Base-by-base conservation (phyloP, 768 basidiomycete genomes). In the Xanthoconium purpureum region DNA sequence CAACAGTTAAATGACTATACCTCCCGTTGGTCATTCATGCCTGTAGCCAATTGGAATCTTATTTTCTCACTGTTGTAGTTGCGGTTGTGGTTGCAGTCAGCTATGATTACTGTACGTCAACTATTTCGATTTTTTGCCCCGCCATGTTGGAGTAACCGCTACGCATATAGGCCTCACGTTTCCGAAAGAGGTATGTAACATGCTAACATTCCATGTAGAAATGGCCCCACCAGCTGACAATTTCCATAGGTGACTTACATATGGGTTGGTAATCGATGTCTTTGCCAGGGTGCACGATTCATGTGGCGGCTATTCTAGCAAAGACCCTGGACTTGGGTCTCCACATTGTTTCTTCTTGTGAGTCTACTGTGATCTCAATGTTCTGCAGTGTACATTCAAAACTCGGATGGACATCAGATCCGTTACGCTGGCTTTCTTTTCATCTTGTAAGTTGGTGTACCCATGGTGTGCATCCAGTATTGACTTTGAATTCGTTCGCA, bases 311-410 rank as follows among this genome's bases (percentile, higher is more conserved):
- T 29, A 6, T 36, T 8, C 10, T 32, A 50, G 54, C 13, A 20
- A 36, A 36, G 12, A 24, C 42, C 29, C 8, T 55, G 54, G 54
- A 50, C 40, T 4, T 37, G 42, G 54, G 54, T 50, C 11, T 55
- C 54, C 11, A 50, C 43, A 5, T 7, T 55, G 10, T 55, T 44
- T 55, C n/a, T 55, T 15, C n/a, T 55, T 15, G 54, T 55, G 29
- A 9, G 54, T 37, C 28, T 28, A 9, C 9, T 30, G 2, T 14
- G 3, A 14, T 33, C 13, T 28, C 15, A 6, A 14, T 15, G n/a
- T 15, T 15, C 15, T 13, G 5, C 33, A 35, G 12, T 35, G 6
- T 18, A 48, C 7, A 15, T 30, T 18, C 35, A 29, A 45, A 32
- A 13, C 17, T 28, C 5, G 2, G 12, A 3, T 46, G 5, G 4